These are phyloP conservation scores for Paratinospora sagittata DNA, from an alignment of 164 flowering plant genomes.

Conservation along the genomic window DNA sequence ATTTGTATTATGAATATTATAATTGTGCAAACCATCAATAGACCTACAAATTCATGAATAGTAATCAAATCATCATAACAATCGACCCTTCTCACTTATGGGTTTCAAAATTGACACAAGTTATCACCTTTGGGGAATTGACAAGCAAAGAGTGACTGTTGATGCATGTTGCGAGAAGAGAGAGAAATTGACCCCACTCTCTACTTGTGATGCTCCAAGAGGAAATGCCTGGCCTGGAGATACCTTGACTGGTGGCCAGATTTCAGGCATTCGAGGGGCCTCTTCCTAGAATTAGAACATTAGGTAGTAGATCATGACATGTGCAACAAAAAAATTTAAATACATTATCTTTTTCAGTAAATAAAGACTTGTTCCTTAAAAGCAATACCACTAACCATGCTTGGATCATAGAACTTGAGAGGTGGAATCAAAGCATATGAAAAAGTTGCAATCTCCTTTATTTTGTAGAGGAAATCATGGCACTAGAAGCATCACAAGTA, in stretches of 20 bases:
- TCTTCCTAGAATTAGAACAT: conserved; percentile 31
- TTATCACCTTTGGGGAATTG: conserved; percentile 47
- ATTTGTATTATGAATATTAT: no score
- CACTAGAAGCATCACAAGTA: no score
- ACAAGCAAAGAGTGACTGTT: conserved; percentile 73
- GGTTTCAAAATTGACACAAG: no score
- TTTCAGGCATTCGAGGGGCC: conserved; percentile 32
- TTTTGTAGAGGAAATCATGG: no score
- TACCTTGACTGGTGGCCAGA: conserved; percentile 28
- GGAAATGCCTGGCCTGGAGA: conserved; percentile 81
- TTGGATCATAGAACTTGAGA: no score
- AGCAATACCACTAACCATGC: background rate
- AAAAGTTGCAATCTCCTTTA: no score
- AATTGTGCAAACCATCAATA: no score
- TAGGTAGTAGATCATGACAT: background rate
- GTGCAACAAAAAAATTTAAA: background rate
- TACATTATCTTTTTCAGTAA: no score
- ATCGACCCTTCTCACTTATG: no score
- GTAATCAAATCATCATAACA: no score
- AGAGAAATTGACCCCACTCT: conserved; percentile 79
- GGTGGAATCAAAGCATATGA: no score
- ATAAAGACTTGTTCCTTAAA: background rate
- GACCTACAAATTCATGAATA: no score
- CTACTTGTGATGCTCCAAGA: conserved; percentile 74
- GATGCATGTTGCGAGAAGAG: conserved; percentile 87